Percentiles rank a stretch among this genome's conserved stretches.
Evolutionary conservation across 192 early-diverging fungal species (phyloP).

Genomic region (Obelidium mucronatum): DNA sequence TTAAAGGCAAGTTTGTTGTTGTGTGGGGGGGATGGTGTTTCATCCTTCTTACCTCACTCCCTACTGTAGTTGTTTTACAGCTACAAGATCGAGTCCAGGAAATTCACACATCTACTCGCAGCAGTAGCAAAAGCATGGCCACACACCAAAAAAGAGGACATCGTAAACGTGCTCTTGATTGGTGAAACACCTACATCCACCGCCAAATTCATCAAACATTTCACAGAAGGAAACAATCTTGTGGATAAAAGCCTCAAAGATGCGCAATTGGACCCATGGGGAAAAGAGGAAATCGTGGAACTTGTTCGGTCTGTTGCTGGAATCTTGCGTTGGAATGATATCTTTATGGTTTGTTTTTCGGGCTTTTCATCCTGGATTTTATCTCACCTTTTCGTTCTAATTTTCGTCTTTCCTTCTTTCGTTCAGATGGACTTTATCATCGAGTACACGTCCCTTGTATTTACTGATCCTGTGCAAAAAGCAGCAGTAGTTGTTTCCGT

Average conservation of each 20-base stretch:
- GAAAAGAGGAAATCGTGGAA: constrained; percentile 5
- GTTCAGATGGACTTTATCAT: constrained; percentile 17
- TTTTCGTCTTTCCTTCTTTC: not conserved
- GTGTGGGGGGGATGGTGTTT: too few species aligned
- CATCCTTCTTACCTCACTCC: too few species aligned
- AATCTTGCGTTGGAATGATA: constrained; percentile 22
- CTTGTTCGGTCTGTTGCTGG: not conserved
- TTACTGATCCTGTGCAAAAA: constrained; percentile 8
- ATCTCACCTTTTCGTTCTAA: not conserved
- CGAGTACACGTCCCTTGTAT: constrained; percentile 7
- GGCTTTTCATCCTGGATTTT: not conserved
- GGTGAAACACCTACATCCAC: constrained; percentile 26
- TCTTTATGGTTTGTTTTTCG: constrained; percentile 9
- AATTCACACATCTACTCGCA: constrained; percentile 23
- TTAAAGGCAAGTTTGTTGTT: too few species aligned
- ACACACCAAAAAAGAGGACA: constrained; percentile 20
- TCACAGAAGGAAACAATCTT: constrained; percentile 6
- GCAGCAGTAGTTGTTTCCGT: not conserved
- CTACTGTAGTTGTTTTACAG: constrained; percentile 46
- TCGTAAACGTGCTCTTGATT: constrained; percentile 39
- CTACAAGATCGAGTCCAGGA: constrained; percentile 2
- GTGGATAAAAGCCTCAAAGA: constrained; percentile 1
- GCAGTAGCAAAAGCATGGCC: constrained; percentile 19
- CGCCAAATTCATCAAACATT: constrained; percentile 36
- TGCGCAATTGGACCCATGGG: not conserved